Percentiles rank a stretch among this genome's conserved stretches.
Evolutionary conservation across 2,329 filamentous ascomycete species (phyloP).

Genomic region (Cercospora sp.): DNA sequence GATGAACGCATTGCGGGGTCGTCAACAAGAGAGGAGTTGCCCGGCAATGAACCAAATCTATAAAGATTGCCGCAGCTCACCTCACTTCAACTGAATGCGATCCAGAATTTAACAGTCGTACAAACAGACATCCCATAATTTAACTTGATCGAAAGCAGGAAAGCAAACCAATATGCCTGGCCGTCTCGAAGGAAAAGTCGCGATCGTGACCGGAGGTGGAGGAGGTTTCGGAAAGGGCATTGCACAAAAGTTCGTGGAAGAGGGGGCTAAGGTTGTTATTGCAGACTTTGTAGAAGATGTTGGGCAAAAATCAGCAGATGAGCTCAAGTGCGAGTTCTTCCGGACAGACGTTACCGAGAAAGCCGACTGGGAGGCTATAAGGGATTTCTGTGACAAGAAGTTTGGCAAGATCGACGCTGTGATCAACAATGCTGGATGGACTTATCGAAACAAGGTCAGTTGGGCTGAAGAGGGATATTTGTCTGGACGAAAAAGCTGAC

Average conservation of each 20-base stretch:
- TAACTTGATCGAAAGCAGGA: background rate
- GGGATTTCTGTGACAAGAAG: slow-evolving; percentile 49
- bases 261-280: slow-evolving; percentile 63
- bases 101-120: background rate
- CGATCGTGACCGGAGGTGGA: slow-evolving; percentile 61
- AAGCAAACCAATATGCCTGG: slow-evolving; percentile 18
- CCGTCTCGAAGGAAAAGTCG: slow-evolving; percentile 29
- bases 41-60: background rate
- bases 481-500: background rate
- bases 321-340: slow-evolving; percentile 48
- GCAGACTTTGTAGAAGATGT: slow-evolving; percentile 60
- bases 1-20: slow-evolving; percentile 15
- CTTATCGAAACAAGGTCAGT: slow-evolving; percentile 58
- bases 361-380: slow-evolving; percentile 56
- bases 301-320: slow-evolving; percentile 54
- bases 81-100: background rate
- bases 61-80: slow-evolving; percentile 5
- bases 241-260: slow-evolving; percentile 58
- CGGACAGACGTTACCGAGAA: slow-evolving; percentile 56
- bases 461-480: background rate
- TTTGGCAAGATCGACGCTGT: slow-evolving; percentile 59
- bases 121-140: background rate
- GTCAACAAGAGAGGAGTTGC: slow-evolving; percentile 5
- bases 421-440: slow-evolving; percentile 62
- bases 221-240: slow-evolving; percentile 67